phyloP scores from a whole-genome alignment of 345 rosid species.

The Moringa oleifera region DNA sequence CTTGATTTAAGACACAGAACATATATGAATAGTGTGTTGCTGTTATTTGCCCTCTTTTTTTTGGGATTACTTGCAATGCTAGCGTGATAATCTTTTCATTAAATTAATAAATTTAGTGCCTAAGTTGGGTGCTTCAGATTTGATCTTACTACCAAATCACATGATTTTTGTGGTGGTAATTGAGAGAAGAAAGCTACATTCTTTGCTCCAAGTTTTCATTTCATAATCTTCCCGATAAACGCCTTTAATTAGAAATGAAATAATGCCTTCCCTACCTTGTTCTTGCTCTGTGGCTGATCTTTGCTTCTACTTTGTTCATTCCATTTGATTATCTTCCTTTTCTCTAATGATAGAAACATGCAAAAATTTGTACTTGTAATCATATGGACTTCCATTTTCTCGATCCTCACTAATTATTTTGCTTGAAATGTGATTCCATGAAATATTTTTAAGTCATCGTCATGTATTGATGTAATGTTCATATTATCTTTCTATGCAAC shows the following conservation, averaged over 20 bases:
- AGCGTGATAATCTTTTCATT: too few species aligned
- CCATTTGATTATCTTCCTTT: not conserved
- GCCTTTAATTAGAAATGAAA: not conserved
- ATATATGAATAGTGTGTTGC: too few species aligned
- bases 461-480: not conserved
- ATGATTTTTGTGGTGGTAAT: too few species aligned
- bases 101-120: too few species aligned
- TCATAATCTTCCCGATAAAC: not conserved
- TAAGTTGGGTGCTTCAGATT: too few species aligned
- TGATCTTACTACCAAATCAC: too few species aligned
- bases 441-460: too few species aligned
- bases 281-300: not conserved
- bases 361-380: not conserved
- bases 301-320: not conserved
- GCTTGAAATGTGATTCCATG: not conserved
- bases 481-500: constrained; percentile 15
- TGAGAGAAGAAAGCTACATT: too few species aligned
- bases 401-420: not conserved
- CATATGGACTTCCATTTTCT: not conserved
- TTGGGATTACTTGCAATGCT: too few species aligned
- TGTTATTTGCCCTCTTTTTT: too few species aligned
- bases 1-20: too few species aligned
- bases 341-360: not conserved
- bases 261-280: not conserved
- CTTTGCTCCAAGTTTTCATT: too few species aligned